phyloP scores from a whole-genome alignment of 2,329 filamentous ascomycete genomes.

The Microthyrium microscopicum region DNA sequence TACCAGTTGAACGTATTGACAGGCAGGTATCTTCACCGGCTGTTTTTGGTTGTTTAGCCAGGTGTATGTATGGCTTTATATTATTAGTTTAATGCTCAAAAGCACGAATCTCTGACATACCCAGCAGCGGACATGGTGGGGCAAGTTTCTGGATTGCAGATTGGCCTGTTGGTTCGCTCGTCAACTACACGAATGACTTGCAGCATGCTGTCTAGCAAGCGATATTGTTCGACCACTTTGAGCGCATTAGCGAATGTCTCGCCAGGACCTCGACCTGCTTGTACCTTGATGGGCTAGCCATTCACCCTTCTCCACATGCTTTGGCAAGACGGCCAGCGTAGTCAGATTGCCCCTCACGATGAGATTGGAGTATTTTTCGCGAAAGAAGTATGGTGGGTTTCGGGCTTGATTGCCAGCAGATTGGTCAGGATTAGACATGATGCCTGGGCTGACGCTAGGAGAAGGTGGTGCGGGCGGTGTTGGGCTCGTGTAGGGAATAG shows the following conservation, averaged over 20 bases:
- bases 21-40: constrained; percentile 81
- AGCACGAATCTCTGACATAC: constrained; percentile 36
- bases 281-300: constrained; percentile 92
- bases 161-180: constrained; percentile 51
- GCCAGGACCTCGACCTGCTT: constrained; percentile 10
- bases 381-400: constrained; percentile 58
- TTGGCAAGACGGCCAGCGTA: constrained; percentile 81
- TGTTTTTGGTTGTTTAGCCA: constrained; percentile 82
- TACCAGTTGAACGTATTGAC: constrained; percentile 87
- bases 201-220: constrained; percentile 76
- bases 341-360: constrained; percentile 97
- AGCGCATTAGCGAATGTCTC: constrained; percentile 3
- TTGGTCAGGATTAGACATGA: no score
- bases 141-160: constrained; percentile 73
- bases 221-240: constrained; percentile 80
- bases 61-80: constrained; percentile 77
- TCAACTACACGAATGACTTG: constrained; percentile 78
- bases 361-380: constrained; percentile 58
- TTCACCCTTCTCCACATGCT: constrained; percentile 84
- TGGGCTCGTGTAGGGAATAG: no score
- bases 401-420: no score
- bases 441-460: no score
- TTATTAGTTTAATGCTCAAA: constrained; percentile 10
- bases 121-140: constrained; percentile 87
- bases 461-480: no score